phyloP scores from a whole-genome alignment of 768 basidiomycete genomes.

The Trametes sanguinea region DNA sequence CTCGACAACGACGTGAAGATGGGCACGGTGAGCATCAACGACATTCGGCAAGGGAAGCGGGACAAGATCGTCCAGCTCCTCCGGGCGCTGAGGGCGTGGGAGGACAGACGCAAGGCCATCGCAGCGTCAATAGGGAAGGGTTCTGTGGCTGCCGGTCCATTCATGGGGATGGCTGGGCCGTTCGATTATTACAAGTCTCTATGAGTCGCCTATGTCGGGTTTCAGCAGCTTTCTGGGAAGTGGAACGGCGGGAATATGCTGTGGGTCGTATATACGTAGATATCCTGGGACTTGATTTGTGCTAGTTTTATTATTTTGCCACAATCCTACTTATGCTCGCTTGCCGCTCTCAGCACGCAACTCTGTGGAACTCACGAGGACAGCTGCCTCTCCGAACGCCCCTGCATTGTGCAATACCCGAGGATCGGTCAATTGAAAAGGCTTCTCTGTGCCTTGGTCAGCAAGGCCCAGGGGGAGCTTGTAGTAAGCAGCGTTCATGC shows the following conservation, averaged over 20 bases:
- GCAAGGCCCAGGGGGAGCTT: not conserved
- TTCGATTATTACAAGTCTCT: conserved; percentile 7
- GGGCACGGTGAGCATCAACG: conserved; percentile 92
- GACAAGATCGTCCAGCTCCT: conserved; percentile 83
- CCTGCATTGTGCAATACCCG: too few species aligned
- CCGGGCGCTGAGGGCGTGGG: conserved; percentile 75
- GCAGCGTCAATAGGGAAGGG: conserved; percentile 50
- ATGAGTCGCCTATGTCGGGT: not conserved
- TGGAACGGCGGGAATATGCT: not conserved
- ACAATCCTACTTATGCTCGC: not conserved
- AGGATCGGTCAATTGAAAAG: too few species aligned
- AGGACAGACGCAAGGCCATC: conserved; percentile 68
- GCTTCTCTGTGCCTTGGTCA: too few species aligned
- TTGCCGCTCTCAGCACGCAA: not conserved
- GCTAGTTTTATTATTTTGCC: not conserved
- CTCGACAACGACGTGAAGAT: conserved; percentile 91
- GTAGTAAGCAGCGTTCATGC: not conserved
- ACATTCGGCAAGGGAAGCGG: conserved; percentile 79
- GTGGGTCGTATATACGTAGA: conserved; percentile 1
- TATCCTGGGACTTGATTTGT: conserved; percentile 1
- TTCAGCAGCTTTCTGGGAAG: not conserved
- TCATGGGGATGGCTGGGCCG: conserved; percentile 26
- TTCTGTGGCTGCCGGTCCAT: conserved; percentile 31
- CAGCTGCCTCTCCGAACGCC: too few species aligned
- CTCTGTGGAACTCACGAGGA: not conserved